Evolutionary conservation across 805 yeast genomes (phyloP).

Genomic region (Candida berthetii): DNA sequence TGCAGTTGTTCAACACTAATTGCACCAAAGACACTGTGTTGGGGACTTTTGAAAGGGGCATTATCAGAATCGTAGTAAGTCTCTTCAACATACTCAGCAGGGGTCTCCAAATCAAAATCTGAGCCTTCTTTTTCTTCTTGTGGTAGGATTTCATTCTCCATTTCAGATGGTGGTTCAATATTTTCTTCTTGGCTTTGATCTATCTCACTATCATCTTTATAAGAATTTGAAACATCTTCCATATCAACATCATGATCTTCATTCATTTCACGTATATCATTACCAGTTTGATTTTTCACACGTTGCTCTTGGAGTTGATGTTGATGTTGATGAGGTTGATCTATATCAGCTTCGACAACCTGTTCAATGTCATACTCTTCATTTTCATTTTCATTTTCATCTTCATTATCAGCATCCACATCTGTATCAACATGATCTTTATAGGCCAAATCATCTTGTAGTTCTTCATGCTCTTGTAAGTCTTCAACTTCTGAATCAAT

Average conservation of each 20-base stretch:
- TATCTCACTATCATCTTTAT: slow-evolving; percentile 3
- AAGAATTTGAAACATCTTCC: not conserved
- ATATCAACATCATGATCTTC: not conserved
- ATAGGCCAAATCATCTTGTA: not conserved
- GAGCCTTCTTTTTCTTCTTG: not conserved
- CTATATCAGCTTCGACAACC: not conserved
- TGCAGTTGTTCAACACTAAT: slow-evolving; percentile 5
- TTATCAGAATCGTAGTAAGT: slow-evolving; percentile 17
- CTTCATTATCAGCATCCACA: too few species aligned
- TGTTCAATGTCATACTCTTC: too few species aligned
- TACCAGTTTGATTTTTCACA: not conserved
- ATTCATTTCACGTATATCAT: slow-evolving; percentile 1
- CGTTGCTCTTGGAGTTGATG: too few species aligned
- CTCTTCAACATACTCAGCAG: slow-evolving; percentile 7
- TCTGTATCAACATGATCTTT: too few species aligned
- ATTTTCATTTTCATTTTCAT: too few species aligned
- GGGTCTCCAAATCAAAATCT: too few species aligned
- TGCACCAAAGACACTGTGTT: slow-evolving; percentile 17
- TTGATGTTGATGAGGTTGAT: not conserved
- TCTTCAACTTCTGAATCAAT: not conserved
- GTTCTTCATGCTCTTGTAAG: not conserved
- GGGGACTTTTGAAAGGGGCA: slow-evolving; percentile 17
- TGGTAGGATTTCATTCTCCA: slow-evolving; percentile 3
- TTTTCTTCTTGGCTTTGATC: slow-evolving; percentile 5
- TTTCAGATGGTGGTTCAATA: not conserved